Percentiles rank a stretch among this genome's conserved stretches.
These are phyloP conservation scores for Aspergillus wentii DNA, from an alignment of 495 filamentous ascomycete species.

Conservation along the genomic window DNA sequence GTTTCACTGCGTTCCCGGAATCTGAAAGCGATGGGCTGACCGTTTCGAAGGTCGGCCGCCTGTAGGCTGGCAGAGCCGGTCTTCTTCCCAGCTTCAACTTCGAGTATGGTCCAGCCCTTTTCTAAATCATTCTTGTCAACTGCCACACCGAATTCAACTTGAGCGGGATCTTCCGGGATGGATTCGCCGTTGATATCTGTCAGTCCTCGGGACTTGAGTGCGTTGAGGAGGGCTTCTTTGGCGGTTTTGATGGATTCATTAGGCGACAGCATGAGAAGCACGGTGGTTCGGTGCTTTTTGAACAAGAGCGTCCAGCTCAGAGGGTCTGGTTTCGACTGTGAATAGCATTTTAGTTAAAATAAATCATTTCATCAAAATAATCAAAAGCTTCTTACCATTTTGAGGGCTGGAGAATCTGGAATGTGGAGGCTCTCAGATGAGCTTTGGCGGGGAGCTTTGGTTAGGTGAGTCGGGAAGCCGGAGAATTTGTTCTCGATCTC, in stretches of 20 bases:
- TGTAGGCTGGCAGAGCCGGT: constrained; percentile 35
- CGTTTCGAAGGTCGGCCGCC: constrained; percentile 51
- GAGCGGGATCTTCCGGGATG: constrained; percentile 41
- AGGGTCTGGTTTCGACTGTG: constrained; percentile 26
- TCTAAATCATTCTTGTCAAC: constrained; percentile 50
- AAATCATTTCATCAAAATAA: too few relatives aligned
- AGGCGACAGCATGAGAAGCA: constrained; percentile 65
- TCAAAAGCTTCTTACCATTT: constrained; percentile 16
- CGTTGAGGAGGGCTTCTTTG: constrained; percentile 60
- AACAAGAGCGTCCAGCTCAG: constrained; percentile 63
- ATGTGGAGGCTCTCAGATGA: too few relatives aligned
- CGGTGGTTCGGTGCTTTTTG: constrained; percentile 73
- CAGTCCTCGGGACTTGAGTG: constrained; percentile 36
- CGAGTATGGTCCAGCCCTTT: constrained; percentile 53
- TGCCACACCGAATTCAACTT: constrained; percentile 50
- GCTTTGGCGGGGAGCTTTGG: too few relatives aligned
- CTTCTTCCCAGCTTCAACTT: constrained; percentile 31
- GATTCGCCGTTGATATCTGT: constrained; percentile 39
- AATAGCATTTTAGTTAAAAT: too few relatives aligned
- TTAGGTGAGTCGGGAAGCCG: too few relatives aligned
- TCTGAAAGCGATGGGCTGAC: constrained; percentile 65
- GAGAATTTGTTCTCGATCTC: neutral
- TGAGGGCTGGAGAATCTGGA: too few relatives aligned
- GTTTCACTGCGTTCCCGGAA: constrained; percentile 34
- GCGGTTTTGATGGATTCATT: constrained; percentile 55